Evolutionary conservation across 805 yeast species (phyloP), one percentile per base, ranked within the genome.

Genomic region (Candida awuae): DNA sequence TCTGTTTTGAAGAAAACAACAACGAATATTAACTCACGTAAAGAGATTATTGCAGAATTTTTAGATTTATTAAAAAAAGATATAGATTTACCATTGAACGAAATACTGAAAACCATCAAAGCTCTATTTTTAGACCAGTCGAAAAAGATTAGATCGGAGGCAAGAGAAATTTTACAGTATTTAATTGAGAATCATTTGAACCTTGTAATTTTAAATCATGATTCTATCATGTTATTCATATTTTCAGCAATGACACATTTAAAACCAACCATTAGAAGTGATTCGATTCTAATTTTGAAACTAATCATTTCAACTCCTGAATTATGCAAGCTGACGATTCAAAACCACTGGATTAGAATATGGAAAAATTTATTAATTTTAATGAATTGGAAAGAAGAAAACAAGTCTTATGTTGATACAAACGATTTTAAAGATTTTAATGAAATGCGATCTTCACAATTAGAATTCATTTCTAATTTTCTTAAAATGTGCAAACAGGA

Each of bases 171-270:
- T 19, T 28, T 46, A 7, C 13, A 14, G 1, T 38, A 43, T 25
- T 12, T 46, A 6, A 41, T 46, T 19, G 36, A 41, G 13, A 9
- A 32, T n/a, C 41, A 39, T 32, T 34, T 36, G 20, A 46, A 46
- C 37, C 21, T 82, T 20, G 59, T 82, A 43, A 74, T 72, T 40
- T 57, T 82, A 19, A 85, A 82, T 63, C 64, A 77, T 52, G 62
- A 76, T 44, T 61, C 71, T 16, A 54, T 82, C 39, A 70, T 83
- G n/a, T 67, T 90, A 22, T 88, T 82, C 56, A 68, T 90, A 14
- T 83, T 82, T 49, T 80, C 90, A 37, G 94, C 95, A 3, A 90
- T 92, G 96, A 83, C 97, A 14, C 97, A 92, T 56, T 82, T 92
- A 29, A 72, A 72, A 22, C 78, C 86, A 1, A 77, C 75, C 4